Conservation (phyloP, 176 grass and related monocot genomes). For the maize (Zea mays) region DNA sequence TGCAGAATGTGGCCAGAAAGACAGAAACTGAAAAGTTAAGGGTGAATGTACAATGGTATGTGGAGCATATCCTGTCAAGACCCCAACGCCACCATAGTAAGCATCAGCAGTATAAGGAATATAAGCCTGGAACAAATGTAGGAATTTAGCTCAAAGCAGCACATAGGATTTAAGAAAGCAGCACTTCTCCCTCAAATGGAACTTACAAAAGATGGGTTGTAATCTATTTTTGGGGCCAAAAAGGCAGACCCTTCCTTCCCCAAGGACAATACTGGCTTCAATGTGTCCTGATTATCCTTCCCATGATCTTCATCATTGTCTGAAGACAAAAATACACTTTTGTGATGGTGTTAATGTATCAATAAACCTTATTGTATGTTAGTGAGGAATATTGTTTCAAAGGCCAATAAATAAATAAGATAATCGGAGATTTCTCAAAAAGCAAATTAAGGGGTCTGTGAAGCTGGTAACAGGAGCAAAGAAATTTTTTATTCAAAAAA, state of each 20-base stretch:
- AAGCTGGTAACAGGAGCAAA: not conserved
- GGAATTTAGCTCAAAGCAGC: conserved; percentile 26
- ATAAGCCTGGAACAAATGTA: conserved; percentile 46
- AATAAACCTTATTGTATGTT: conserved; percentile 3
- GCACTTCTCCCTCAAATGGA: conserved; percentile 9
- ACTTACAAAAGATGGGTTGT: conserved; percentile 67
- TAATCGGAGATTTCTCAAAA: conserved; percentile 12
- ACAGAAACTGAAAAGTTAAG: conserved; percentile 9
- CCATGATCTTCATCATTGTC: conserved; percentile 47
- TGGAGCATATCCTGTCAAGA: conserved; percentile 48
- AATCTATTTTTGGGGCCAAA: conserved; percentile 37
- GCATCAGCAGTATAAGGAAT: conserved; percentile 52
- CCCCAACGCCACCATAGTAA: conserved; percentile 62
- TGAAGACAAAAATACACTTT: conserved; percentile 37
- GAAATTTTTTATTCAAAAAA: not conserved
- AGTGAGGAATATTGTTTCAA: conserved; percentile 23
- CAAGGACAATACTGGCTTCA: conserved; percentile 39
- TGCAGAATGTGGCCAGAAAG: conserved; percentile 17
- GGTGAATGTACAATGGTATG: conserved; percentile 47
- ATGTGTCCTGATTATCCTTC: conserved; percentile 30
- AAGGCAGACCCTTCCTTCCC: conserved; percentile 47
- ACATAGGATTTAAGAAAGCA: conserved; percentile 23
- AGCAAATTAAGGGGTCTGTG: not conserved
- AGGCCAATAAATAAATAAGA: not conserved
- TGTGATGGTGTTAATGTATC: conserved; percentile 2